phyloP scores from a whole-genome alignment of 2,329 filamentous ascomycete species.

The Cladosporium sp. region DNA sequence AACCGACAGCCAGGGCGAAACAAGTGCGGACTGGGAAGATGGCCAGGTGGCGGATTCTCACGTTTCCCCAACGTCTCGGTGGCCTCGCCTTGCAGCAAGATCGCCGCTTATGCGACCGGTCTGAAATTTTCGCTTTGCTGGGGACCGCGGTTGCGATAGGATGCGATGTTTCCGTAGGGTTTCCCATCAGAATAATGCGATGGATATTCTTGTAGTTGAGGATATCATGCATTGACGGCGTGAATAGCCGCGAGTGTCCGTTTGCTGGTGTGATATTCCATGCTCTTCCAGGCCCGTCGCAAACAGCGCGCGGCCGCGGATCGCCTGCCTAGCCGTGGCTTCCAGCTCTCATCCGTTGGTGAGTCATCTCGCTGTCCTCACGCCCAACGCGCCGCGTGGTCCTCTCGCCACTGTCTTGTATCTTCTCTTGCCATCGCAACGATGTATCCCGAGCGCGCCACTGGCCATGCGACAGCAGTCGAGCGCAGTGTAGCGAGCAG shows the following conservation, averaged over 20 bases:
- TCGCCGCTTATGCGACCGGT: neutral
- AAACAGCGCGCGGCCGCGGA: conserved; percentile 1
- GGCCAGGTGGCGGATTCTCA: conserved; percentile 5
- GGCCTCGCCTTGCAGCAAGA: conserved; percentile 4
- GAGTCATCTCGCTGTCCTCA: neutral
- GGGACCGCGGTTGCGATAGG: neutral
- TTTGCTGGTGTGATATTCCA: conserved; percentile 4
- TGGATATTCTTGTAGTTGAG: neutral
- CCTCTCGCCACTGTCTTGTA: neutral
- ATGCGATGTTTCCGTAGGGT: neutral
- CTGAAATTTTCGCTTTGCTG: conserved; percentile 2
- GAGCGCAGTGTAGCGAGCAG: neutral
- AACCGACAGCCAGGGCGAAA: neutral
- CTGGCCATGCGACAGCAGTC: neutral
- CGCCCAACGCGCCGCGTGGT: neutral
- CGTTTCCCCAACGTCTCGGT: neutral
- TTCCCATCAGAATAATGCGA: neutral
- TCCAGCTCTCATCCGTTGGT: neutral
- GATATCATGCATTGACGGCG: too few species aligned
- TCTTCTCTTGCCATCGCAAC: neutral
- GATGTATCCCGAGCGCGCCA: neutral
- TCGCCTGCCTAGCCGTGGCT: neutral
- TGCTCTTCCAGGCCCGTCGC: conserved; percentile 5
- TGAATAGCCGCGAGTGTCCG: neutral
- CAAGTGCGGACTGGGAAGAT: neutral